Evolutionary conservation across 352 stramenopile species (phyloP).

Genomic region (Phytophthora nicotianae): DNA sequence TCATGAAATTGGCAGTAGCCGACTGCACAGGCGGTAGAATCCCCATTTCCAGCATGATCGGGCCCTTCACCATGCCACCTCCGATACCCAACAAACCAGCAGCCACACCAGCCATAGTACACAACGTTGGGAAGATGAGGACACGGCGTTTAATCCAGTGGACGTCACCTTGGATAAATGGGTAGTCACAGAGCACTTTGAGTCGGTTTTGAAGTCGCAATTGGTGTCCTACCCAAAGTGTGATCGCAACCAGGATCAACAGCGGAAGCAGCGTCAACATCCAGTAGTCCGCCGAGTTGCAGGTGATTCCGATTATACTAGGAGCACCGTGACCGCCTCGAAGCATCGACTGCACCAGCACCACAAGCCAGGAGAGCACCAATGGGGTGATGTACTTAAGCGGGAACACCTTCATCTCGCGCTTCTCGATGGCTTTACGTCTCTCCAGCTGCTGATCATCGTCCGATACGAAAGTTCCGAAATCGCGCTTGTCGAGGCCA

Average conservation of each 20-base stretch:
- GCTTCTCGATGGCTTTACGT: conserved; percentile 51
- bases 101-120: conserved; percentile 93
- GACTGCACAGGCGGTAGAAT: conserved; percentile 90
- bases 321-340: conserved; percentile 71
- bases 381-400: conserved; percentile 61
- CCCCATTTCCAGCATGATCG: conserved; percentile 98
- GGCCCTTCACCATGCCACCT: conserved; percentile 97
- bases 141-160: conserved; percentile 92
- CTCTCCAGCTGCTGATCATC: conserved; percentile 46
- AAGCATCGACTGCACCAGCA: conserved; percentile 74
- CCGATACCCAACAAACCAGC: conserved; percentile 96
- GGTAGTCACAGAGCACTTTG: conserved; percentile 66
- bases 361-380: conserved; percentile 68
- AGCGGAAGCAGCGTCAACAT: conserved; percentile 88
- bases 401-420: conserved; percentile 61
- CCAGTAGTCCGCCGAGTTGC: conserved; percentile 93
- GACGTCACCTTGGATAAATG: conserved; percentile 94
- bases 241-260: conserved; percentile 67
- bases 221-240: conserved; percentile 55
- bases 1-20: conserved; percentile 93
- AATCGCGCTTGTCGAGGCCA: conserved; percentile 29
- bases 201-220: conserved; percentile 76
- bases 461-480: conserved; percentile 53
- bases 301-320: conserved; percentile 92
- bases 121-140: conserved; percentile 93